These are phyloP conservation scores for Xylariaceae sp. DNA, from an alignment of 2,329 filamentous ascomycete species.

Conservation along the genomic window DNA sequence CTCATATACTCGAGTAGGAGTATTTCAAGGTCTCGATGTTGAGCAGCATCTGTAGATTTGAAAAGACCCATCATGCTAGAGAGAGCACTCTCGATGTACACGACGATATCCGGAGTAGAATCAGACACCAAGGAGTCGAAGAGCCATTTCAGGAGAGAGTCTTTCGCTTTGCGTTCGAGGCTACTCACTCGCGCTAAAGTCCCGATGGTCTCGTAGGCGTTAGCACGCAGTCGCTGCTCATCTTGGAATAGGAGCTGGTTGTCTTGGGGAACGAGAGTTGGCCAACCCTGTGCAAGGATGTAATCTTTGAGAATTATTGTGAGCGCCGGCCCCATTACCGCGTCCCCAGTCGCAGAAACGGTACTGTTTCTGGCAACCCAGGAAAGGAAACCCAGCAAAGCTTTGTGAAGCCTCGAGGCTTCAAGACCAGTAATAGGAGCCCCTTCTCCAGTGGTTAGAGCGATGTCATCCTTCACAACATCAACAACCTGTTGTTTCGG, in stretches of 20 bases:
- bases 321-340: slow-evolving; percentile 60
- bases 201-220: slow-evolving; percentile 88
- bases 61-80: slow-evolving; percentile 61
- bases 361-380: slow-evolving; percentile 77
- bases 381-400: slow-evolving; percentile 79
- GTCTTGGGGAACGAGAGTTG: slow-evolving; percentile 46
- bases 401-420: slow-evolving; percentile 70
- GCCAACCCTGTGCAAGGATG: slow-evolving; percentile 80
- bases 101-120: slow-evolving; percentile 65
- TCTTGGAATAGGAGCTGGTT: slow-evolving; percentile 47
- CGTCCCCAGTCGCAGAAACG: slow-evolving; percentile 48
- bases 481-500: slow-evolving; percentile 63
- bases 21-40: slow-evolving; percentile 37
- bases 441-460: slow-evolving; percentile 33
- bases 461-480: slow-evolving; percentile 64
- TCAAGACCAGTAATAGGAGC: slow-evolving; percentile 58
- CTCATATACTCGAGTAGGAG: slow-evolving; percentile 67
- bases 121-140: slow-evolving; percentile 81
- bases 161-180: slow-evolving; percentile 48
- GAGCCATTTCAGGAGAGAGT: slow-evolving; percentile 64
- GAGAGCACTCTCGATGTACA: slow-evolving; percentile 84
- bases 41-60: slow-evolving; percentile 28
- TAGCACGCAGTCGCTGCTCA: slow-evolving; percentile 63
- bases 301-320: slow-evolving; percentile 67
- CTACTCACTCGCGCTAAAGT: slow-evolving; percentile 64